phyloP scores from a whole-genome alignment of 2,329 filamentous ascomycete genomes.

The Colletotrichum plurivorum region DNA sequence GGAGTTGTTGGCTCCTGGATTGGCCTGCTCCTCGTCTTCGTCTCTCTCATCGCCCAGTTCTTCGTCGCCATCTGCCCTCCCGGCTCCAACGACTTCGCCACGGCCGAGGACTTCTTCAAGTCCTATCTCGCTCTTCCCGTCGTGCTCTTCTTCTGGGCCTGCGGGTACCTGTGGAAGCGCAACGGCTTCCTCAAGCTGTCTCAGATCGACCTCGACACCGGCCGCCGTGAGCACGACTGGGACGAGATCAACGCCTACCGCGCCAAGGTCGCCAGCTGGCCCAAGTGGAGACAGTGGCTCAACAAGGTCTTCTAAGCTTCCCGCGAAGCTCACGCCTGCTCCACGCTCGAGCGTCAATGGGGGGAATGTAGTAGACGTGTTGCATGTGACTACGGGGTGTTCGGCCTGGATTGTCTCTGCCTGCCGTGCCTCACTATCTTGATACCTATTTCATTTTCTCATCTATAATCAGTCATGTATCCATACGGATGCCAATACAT shows the following conservation, averaged over 20 bases:
- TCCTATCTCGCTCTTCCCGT: conserved; percentile 67
- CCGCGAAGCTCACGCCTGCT: neutral
- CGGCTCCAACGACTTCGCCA: conserved; percentile 46
- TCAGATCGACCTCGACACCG: conserved; percentile 77
- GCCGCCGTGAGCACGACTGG: conserved; percentile 76
- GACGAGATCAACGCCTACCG: conserved; percentile 71
- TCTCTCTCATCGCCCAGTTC: conserved; percentile 68
- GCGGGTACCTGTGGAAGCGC: conserved; percentile 76
- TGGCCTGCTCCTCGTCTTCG: conserved; percentile 68
- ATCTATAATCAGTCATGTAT: conserved; percentile 14
- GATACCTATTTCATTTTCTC: conserved; percentile 33
- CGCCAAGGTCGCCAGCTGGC: conserved; percentile 64
- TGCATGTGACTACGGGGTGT: conserved; percentile 19
- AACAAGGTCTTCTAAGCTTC: conserved; percentile 54
- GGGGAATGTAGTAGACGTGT: neutral
- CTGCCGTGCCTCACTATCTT: conserved; percentile 12
- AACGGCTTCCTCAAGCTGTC: conserved; percentile 69
- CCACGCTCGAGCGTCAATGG: neutral
- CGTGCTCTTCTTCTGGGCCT: conserved; percentile 67
- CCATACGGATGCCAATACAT: neutral
- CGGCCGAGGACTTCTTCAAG: conserved; percentile 67
- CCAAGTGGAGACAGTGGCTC: conserved; percentile 62
- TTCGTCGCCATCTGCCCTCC: conserved; percentile 63
- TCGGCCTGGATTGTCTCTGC: neutral
- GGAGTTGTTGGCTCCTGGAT: conserved; percentile 75